phyloP scores from a whole-genome alignment of 805 yeast genomes.

The Sugiyamaella floridensis region DNA sequence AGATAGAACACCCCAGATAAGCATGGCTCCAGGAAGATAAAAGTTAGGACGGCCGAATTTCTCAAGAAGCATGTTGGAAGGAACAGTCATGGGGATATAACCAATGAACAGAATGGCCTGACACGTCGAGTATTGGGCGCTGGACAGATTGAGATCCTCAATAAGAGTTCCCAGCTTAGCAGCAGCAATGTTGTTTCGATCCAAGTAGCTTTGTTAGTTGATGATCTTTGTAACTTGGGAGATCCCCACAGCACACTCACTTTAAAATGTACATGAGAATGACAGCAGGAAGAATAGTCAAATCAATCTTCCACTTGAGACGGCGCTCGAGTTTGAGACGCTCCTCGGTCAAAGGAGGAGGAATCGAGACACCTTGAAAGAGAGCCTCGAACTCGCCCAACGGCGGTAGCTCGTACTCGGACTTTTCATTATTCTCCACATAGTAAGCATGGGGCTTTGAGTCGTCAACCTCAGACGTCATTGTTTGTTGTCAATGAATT shows the following conservation, averaged over 20 bases:
- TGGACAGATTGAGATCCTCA: slow-evolving; percentile 32
- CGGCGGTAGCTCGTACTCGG: slow-evolving; percentile 5
- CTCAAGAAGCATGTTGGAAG: slow-evolving; percentile 28
- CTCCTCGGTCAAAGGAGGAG: slow-evolving; percentile 34
- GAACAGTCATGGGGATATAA: slow-evolving; percentile 31
- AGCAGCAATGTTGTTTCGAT: slow-evolving; percentile 33
- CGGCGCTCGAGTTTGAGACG: slow-evolving; percentile 37
- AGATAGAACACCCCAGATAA: slow-evolving; percentile 43
- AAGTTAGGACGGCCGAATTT: slow-evolving; percentile 39
- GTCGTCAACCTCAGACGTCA: neutral
- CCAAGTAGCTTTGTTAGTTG: slow-evolving; percentile 19
- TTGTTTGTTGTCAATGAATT: neutral
- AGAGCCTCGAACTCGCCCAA: slow-evolving; percentile 10
- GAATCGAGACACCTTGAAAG: slow-evolving; percentile 19
- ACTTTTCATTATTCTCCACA: neutral
- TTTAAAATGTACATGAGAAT: slow-evolving; percentile 27
- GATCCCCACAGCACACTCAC: neutral
- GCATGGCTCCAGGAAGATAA: slow-evolving; percentile 42
- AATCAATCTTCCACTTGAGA: slow-evolving; percentile 42
- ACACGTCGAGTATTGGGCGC: slow-evolving; percentile 38
- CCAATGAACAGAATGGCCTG: slow-evolving; percentile 37
- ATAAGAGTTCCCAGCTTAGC: slow-evolving; percentile 29
- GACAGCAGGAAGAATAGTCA: slow-evolving; percentile 31
- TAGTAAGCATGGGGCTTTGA: slow-evolving; percentile 1
- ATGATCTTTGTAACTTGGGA: too few relatives aligned